phyloP scores from a whole-genome alignment of 768 basidiomycete genomes.

The Psilocybe cyanescens region DNA sequence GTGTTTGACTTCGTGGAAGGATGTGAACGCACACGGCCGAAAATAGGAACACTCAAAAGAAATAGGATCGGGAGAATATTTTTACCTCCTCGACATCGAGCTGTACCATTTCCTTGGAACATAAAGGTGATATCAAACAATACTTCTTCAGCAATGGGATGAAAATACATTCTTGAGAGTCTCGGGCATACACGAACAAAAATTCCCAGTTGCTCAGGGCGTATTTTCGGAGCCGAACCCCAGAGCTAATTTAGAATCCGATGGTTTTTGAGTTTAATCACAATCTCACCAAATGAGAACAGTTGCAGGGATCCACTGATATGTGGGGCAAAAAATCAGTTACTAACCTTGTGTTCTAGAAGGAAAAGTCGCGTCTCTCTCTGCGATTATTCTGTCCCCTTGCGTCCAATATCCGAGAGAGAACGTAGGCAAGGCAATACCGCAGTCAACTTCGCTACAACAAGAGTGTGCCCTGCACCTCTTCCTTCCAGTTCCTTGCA shows the following conservation, averaged over 20 bases:
- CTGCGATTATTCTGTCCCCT: background rate
- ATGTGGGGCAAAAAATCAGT: background rate
- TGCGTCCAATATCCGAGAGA: background rate
- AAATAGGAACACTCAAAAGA: conserved; percentile 7
- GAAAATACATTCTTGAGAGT: conserved; percentile 7
- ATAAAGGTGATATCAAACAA: background rate
- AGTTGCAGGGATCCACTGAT: conserved; percentile 1
- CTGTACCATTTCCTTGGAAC: conserved; percentile 9
- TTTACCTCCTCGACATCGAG: conserved; percentile 14
- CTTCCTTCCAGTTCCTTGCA: background rate
- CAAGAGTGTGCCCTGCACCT: conserved; percentile 2
- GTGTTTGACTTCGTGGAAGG: conserved; percentile 18
- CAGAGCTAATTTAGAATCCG: conserved; percentile 8
- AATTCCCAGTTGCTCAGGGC: background rate
- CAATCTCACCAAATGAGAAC: conserved; percentile 9
- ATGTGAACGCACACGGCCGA: conserved; percentile 5
- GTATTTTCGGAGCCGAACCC: conserved; percentile 17
- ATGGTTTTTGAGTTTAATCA: conserved; percentile 2
- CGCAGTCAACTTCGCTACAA: background rate
- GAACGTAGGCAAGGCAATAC: background rate
- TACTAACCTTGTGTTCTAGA: background rate
- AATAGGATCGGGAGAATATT: conserved; percentile 13
- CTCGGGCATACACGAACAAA: conserved; percentile 10
- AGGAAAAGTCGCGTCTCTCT: background rate
- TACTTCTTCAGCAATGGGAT: conserved; percentile 2